Conservation (phyloP, 352 stramenopile species). For the Globisporangium yorkense region DNA sequence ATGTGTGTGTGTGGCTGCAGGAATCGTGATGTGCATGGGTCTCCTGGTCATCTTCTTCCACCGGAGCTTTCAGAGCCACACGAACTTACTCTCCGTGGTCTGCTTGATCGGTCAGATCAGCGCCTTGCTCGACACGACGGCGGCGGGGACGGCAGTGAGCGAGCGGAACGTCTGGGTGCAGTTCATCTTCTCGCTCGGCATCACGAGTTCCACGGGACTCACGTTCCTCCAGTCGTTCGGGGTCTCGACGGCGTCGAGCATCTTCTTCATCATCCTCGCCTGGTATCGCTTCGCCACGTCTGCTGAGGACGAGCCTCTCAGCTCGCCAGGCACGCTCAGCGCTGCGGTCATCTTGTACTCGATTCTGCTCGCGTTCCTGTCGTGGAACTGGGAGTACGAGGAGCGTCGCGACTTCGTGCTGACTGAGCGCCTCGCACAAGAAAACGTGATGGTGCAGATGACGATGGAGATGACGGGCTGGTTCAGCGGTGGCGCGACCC, state of each 20-base stretch:
- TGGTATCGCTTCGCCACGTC: conserved; percentile 51
- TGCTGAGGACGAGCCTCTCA: conserved; percentile 30
- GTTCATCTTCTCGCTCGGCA: conserved; percentile 81
- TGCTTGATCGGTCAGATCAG: conserved; percentile 73
- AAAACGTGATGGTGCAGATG: conserved; percentile 87
- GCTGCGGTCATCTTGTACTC: conserved; percentile 72
- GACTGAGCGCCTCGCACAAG: conserved; percentile 71
- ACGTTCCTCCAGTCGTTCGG: conserved; percentile 63
- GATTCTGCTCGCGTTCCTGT: conserved; percentile 72
- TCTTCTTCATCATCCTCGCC: conserved; percentile 75
- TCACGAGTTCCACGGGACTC: conserved; percentile 74
- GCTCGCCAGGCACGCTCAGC: conserved; percentile 60
- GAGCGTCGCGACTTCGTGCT: conserved; percentile 82
- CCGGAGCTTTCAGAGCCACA: conserved; percentile 50
- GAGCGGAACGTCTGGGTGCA: conserved; percentile 85
- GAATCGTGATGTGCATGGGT: conserved; percentile 71
- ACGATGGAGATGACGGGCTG: conserved; percentile 87
- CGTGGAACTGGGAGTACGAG: conserved; percentile 87
- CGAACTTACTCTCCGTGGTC: conserved; percentile 42
- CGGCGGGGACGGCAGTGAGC: conserved; percentile 62
- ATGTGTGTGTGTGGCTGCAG: conserved; percentile 6
- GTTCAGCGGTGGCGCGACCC: conserved; percentile 70
- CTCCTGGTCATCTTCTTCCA: conserved; percentile 63
- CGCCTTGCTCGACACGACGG: conserved; percentile 68
- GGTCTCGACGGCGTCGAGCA: conserved; percentile 47